phyloP scores from a whole-genome alignment of 148 eudicot species.

The Oxyria digyna region DNA sequence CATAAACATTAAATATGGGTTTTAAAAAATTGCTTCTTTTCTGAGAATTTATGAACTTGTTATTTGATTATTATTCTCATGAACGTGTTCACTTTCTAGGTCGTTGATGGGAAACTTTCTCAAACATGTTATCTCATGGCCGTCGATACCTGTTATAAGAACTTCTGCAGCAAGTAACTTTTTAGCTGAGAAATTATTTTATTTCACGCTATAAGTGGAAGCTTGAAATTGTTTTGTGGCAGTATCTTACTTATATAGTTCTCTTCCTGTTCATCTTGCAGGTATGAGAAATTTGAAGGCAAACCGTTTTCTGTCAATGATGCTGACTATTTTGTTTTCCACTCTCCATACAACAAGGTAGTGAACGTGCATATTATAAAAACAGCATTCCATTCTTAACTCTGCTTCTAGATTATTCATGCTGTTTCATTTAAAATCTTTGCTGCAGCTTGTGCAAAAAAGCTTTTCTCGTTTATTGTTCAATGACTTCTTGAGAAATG shows the following conservation, averaged over 20 bases:
- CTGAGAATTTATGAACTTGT: background rate
- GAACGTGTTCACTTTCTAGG: constrained; percentile 24
- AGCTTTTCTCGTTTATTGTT: constrained; percentile 77
- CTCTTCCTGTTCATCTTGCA: constrained; percentile 19
- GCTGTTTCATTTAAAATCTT: background rate
- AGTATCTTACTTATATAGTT: background rate
- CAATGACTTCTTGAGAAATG: constrained; percentile 72
- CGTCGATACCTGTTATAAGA: constrained; percentile 84
- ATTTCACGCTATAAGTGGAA: background rate
- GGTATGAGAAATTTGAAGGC: constrained; percentile 86
- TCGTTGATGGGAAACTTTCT: constrained; percentile 96
- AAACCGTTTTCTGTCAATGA: constrained; percentile 60
- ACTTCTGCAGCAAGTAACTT: constrained; percentile 59
- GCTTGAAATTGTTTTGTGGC: background rate
- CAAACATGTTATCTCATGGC: constrained; percentile 99
- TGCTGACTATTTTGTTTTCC: constrained; percentile 83
- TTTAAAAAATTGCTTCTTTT: too few relatives aligned
- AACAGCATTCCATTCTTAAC: background rate
- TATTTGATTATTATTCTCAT: background rate
- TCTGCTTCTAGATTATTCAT: background rate
- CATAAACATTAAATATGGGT: too few relatives aligned
- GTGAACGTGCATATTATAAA: background rate
- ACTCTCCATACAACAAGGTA: constrained; percentile 99
- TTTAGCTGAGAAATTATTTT: background rate
- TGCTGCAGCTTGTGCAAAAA: constrained; percentile 95